phyloP scores from a whole-genome alignment of 257 asterid genomes.

The Nicotiana tomentosiformis region DNA sequence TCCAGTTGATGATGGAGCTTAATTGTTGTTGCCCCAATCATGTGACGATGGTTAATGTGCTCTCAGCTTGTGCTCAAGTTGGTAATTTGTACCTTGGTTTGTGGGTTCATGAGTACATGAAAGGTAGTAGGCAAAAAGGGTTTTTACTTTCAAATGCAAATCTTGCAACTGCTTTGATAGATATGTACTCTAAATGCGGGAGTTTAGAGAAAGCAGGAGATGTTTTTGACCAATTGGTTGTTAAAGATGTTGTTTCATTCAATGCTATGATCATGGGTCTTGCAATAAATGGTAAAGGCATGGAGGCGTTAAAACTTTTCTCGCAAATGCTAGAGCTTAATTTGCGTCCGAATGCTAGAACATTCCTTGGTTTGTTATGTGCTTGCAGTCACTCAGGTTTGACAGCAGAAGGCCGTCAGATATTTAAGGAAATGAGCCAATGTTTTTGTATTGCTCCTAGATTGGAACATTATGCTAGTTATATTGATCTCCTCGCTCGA shows the following conservation, averaged over 20 bases:
- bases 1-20: slow-evolving; percentile 41
- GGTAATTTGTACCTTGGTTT: slow-evolving; percentile 61
- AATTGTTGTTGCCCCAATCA: slow-evolving; percentile 55
- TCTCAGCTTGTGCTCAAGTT: slow-evolving; percentile 70
- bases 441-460: slow-evolving; percentile 26
- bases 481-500: slow-evolving; percentile 63
- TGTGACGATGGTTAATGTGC: slow-evolving; percentile 68
- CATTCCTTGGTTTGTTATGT: slow-evolving; percentile 43
- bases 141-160: slow-evolving; percentile 43
- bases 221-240: slow-evolving; percentile 34
- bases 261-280: slow-evolving; percentile 83
- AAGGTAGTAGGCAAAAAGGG: slow-evolving; percentile 32
- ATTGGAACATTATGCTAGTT: slow-evolving; percentile 72
- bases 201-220: slow-evolving; percentile 37
- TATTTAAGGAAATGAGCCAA: slow-evolving; percentile 36
- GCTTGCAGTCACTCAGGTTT: slow-evolving; percentile 68
- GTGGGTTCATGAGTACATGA: slow-evolving; percentile 59
- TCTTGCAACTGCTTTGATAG: slow-evolving; percentile 70
- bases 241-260: slow-evolving; percentile 60
- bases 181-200: slow-evolving; percentile 79
- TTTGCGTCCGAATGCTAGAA: slow-evolving; percentile 38
- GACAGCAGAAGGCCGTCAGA: slow-evolving; percentile 44
- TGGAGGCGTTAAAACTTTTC: slow-evolving; percentile 47
- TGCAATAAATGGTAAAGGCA: slow-evolving; percentile 59
- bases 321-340: slow-evolving; percentile 32